Percentiles rank a stretch among this genome's conserved stretches.
These are phyloP conservation scores for Backusella australiensis DNA, from an alignment of 192 early-diverging fungal genomes.

Conservation along the genomic window DNA sequence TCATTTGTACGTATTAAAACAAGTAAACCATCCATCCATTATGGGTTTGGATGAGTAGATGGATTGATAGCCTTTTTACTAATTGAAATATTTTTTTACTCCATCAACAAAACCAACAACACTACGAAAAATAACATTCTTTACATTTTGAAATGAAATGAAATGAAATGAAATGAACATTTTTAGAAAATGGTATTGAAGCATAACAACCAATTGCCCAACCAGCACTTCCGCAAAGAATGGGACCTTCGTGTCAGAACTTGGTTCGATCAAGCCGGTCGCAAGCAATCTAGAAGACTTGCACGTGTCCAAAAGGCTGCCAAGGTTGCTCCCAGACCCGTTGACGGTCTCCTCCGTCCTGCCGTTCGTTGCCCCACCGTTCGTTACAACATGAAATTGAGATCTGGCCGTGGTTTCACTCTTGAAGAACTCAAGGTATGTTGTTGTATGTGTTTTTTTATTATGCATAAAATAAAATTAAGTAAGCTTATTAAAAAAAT, in stretches of 20 bases:
- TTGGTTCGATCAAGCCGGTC: conserved; percentile 98
- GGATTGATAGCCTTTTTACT: not conserved
- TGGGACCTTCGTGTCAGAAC: conserved; percentile 96
- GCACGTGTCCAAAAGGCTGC: conserved; percentile 94
- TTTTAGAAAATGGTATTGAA: conserved; percentile 56
- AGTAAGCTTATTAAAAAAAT: not conserved
- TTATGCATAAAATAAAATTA: not conserved
- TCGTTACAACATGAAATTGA: conserved; percentile 98
- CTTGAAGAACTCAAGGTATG: conserved; percentile 96
- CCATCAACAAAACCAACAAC: not conserved
- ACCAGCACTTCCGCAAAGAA: conserved; percentile 98
- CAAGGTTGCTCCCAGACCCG: conserved; percentile 92
- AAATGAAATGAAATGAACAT: not conserved
- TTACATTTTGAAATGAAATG: not conserved
- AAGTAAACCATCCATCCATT: conserved; percentile 9
- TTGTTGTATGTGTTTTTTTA: not conserved
- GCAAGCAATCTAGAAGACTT: conserved; percentile 89
- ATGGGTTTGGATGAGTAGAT: not conserved
- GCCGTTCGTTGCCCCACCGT: conserved; percentile 95
- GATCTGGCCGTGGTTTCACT: conserved; percentile 97
- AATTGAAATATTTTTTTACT: not conserved
- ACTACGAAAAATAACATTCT: not conserved
- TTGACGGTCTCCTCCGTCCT: conserved; percentile 94
- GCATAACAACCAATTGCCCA: conserved; percentile 96
- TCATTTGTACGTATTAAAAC: conserved; percentile 22